Evolutionary conservation across 2,329 filamentous ascomycete species (phyloP), one percentile per base, ranked within the genome.

Genomic region (Fusarium sp.): DNA sequence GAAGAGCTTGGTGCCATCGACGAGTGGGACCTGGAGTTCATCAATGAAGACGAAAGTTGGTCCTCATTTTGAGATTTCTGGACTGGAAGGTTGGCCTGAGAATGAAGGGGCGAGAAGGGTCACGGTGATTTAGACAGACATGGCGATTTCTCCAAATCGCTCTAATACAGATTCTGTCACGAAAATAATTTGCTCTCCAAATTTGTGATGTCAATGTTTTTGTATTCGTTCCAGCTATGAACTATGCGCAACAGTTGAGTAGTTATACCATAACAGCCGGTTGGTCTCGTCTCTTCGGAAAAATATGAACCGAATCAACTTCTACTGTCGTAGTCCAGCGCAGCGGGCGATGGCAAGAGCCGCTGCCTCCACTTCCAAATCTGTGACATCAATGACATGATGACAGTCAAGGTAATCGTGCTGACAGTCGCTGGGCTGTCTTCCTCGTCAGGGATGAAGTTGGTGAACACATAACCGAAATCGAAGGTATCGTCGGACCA

Each of bases 81-180:
- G 10, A 11, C 27, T 11, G 10, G 10, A 27, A 10, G 27, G 27
- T 27, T 27, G 10, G 9, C 27, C 27, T 11, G 27, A 11, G 27
- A 29, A 29, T 29, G 29, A 30, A 30, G 12, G 29, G 12, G 29
- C 12, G 13, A 30, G 16, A 4, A 37, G 8, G 9, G 16, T 18
- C 16, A 37, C 16, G 9, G 5, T 6, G 34, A 4, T n/a, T n/a
- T 12, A n/a, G 18, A 37, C 18, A 12, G 10, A 12, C 10, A 12
- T 12, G 5, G 5, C 3, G 10, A n/a, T 37, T 37, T 7, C 6
- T 12, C 6, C 0, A 1, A 11, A 37, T 37, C 18, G 6, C 34
- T 37, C 18, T n/a, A n/a, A 37, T 11, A 7, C 34, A 37, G 18
- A n/a, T 0, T 37, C 6, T 37, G 5, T 2, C 34, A n/a, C 18